These are phyloP conservation scores for Saccharomyces paradoxus DNA, from an alignment of 805 yeast genomes.

Conservation along the genomic window DNA sequence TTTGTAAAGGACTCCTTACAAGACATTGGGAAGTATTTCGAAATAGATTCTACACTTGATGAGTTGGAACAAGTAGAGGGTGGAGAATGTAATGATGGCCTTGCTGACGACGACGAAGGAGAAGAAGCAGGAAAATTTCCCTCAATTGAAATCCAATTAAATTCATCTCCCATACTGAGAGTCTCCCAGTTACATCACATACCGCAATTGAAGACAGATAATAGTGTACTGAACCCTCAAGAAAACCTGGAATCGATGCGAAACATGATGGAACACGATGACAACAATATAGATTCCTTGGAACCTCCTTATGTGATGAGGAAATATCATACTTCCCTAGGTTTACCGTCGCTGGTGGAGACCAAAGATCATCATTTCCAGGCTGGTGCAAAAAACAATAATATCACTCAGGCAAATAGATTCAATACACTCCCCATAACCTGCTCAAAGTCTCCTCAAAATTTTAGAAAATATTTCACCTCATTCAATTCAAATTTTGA, in stretches of 20 bases:
- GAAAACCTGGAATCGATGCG: not conserved
- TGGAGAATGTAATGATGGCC: not conserved
- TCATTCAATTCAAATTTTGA: slow-evolving; percentile 31
- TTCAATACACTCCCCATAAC: slow-evolving; percentile 5
- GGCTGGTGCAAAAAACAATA: not conserved
- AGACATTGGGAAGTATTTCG: slow-evolving; percentile 60
- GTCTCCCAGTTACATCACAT: not conserved
- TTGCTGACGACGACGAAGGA: not conserved
- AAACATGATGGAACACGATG: slow-evolving; percentile 1
- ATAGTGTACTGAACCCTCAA: not conserved
- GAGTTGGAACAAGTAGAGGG: slow-evolving; percentile 50
- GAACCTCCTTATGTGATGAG: slow-evolving; percentile 12
- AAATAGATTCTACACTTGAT: slow-evolving; percentile 84
- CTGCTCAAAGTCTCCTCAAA: slow-evolving; percentile 15
- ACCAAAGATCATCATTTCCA: not conserved
- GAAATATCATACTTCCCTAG: slow-evolving; percentile 7
- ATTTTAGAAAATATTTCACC: slow-evolving; percentile 25
- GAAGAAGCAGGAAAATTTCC: not conserved
- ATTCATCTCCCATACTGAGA: not conserved
- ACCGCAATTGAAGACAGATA: not conserved
- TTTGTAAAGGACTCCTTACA: slow-evolving; percentile 1
- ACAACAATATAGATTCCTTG: slow-evolving; percentile 1
- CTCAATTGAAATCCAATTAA: not conserved
- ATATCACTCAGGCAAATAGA: not conserved
- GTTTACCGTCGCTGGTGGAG: slow-evolving; percentile 4